A percentile compares a stretch with the other conserved stretches of the same genome.
phyloP scores from a whole-genome alignment of 345 rosid genomes.

The Trapa bicornis region DNA sequence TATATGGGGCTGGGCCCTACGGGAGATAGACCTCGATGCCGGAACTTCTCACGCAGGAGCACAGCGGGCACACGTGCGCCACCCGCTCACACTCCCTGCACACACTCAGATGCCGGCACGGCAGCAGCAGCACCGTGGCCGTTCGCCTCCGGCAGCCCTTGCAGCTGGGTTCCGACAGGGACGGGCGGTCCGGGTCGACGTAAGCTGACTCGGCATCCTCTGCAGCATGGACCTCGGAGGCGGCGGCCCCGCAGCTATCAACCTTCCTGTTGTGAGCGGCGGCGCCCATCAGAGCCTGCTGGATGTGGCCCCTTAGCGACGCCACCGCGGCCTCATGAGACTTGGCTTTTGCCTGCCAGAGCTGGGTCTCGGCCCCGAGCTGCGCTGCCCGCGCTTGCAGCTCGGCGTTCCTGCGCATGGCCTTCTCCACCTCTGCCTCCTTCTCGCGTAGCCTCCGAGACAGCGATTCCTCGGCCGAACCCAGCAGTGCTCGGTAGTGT shows the following conservation, averaged over 20 bases:
- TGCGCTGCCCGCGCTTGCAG: conserved; percentile 70
- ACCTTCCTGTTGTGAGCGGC: conserved; percentile 9
- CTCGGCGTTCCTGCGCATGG: conserved; percentile 61
- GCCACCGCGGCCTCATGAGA: conserved; percentile 72
- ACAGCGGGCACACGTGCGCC: conserved; percentile 63
- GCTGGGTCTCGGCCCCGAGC: conserved; percentile 60
- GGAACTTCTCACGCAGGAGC: conserved; percentile 49
- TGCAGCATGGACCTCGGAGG: conserved; percentile 21
- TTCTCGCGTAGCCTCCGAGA: conserved; percentile 53
- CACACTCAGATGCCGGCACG: conserved; percentile 78
- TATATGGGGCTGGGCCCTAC: conserved; percentile 8
- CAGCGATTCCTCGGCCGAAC: conserved; percentile 53
- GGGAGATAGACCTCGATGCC: conserved; percentile 65
- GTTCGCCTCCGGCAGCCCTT: conserved; percentile 39
- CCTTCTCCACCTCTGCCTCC: conserved; percentile 67
- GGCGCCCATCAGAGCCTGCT: conserved; percentile 40
- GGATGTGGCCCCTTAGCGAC: conserved; percentile 60
- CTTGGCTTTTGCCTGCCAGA: conserved; percentile 76
- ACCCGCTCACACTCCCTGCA: conserved; percentile 64
- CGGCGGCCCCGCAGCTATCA: conserved; percentile 11
- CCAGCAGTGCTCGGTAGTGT: conserved; percentile 63
- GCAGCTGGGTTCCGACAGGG: conserved; percentile 36
- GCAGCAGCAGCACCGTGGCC: conserved; percentile 70
- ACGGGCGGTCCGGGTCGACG: conserved; percentile 54
- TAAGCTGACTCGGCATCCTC: conserved; percentile 90